Base-by-base conservation (phyloP, 306 rosid species). In the Bauhinia variegata region DNA sequence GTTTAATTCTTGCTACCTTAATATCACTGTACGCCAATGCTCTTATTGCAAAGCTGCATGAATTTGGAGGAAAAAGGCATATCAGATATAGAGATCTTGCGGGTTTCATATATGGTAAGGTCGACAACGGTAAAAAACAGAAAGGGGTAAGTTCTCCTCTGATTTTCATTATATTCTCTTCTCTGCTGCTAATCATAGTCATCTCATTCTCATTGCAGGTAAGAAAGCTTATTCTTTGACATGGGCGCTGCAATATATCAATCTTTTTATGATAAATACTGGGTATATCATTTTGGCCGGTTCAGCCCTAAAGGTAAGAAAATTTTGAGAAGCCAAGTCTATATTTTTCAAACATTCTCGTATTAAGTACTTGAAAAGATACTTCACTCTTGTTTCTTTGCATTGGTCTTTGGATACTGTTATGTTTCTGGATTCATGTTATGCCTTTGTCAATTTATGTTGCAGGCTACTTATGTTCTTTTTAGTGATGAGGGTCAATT, bases 11-110 rank as follows among this genome's bases (percentile, higher is more conserved):
- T n/a, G 97, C 96, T 12, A 81, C 96, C 1, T 82, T 78, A 0
- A 84, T 93, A 13, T 93, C 98, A 11, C 80, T 93, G 15, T 86
- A 86, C 67, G 97, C 97, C 10, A 93, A 86, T 65, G 18, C 91
- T 68, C 95, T 93, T 49, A 43, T 93, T 63, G 98, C 98, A 67
- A 86, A 67, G 88, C 96, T 93, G 9, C 98, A 93, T 85, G 93
- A 86, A 71, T 78, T 70, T 54, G 98, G 98, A 12, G 98, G 98
- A 62, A 84, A 69, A 57, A 83, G 97, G 85, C 97, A 89, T 75
- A 93, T 93, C 76, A 78, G 98, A 81, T 93, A 93, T 73, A 85
- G 98, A 72, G 98, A 93, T 72, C 91, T 93, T 70, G 97, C 98
- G 5, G 96, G 97, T 13, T 82, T 51, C 70, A 41, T 89, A 14